Evolutionary conservation across 441 rosid genomes (phyloP).

Genomic region (Populus tomentosa): DNA sequence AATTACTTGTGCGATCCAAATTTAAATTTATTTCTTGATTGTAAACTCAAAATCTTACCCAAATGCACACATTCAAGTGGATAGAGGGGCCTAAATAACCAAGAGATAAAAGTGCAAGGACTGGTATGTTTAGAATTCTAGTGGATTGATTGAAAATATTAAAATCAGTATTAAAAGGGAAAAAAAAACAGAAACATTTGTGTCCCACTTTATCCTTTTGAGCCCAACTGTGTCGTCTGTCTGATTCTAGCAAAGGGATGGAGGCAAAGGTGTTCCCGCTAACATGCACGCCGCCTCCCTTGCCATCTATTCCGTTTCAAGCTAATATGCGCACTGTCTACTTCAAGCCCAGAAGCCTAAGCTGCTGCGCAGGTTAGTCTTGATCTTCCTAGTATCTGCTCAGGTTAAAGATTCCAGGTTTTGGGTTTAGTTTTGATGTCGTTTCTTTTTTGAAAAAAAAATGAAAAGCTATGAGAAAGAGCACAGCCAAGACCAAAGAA

Average conservation of each 20-base stretch:
- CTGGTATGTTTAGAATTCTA: no score
- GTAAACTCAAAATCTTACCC: no score
- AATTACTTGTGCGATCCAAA: no score
- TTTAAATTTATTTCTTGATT: no score
- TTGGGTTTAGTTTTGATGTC: not conserved
- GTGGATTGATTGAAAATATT: not conserved
- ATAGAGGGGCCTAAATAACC: no score
- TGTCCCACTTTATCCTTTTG: no score
- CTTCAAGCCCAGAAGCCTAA: constrained; percentile 13
- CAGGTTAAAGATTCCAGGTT: not conserved
- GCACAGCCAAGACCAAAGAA: constrained; percentile 19
- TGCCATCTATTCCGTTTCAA: constrained; percentile 6
- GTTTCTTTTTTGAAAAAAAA: not conserved
- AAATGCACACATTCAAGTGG: no score
- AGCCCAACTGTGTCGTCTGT: not conserved
- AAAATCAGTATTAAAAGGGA: not conserved
- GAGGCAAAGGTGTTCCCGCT: constrained; percentile 40
- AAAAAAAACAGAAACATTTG: not conserved
- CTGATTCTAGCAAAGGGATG: constrained; percentile 28
- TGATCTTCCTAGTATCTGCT: not conserved
- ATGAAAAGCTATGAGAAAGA: constrained; percentile 39
- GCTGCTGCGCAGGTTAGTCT: constrained; percentile 32
- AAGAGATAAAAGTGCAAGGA: no score
- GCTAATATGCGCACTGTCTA: constrained; percentile 19
- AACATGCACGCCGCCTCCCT: constrained; percentile 27